Evolutionary conservation across 83 land plant species (phyloP), one percentile per base, ranked within the genome.

Genomic region (Picea abies): DNA sequence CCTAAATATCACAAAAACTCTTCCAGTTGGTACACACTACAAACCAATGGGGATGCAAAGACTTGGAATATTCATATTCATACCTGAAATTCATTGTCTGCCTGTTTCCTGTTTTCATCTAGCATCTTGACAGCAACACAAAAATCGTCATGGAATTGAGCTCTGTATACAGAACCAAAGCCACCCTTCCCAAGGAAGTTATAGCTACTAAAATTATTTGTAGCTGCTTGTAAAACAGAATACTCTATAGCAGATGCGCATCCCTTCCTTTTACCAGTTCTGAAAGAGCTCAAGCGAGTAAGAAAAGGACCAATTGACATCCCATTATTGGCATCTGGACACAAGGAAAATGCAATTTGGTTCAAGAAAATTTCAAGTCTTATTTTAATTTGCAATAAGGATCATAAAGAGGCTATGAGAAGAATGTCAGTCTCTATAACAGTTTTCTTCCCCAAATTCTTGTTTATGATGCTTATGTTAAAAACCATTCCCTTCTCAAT

Each of bases 91-190:
- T 92, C 92, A 67, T 64, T 82, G 15, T 88, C 85, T 23, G 81
- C 85, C 63, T 89, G 89, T 56, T 23, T 71, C 4, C 85, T 84
- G 23, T 67, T 60, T 32, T 80, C 81, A 64, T 87, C 83, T 29
- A 96, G 66, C 80, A 82, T 86, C 86, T 96, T 93, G 62, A 93
- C 93, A 39, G 98, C 98, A 29, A 83, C 94, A 77, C 8, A 71
- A 65, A 2, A 80, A 79, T 16, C 85, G 47, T 88, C 86, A 41
- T 87, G 90, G 0, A 96, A 86, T 11, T 56, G 26, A 47, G 93
- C 94, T 77, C 82, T 93, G 80, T 92, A 96, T 16, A 94, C 94
- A 76, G 89, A 85, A 7, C 95, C 92, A 82, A 89, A 91, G 69
- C 95, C 91, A 6, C 95, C 95, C 32, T 84, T 81, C 23, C 95